Percentiles rank a stretch among this genome's conserved stretches.
phyloP scores from a whole-genome alignment of 2,329 filamentous ascomycete species.

The Ilyonectria robusta region DNA sequence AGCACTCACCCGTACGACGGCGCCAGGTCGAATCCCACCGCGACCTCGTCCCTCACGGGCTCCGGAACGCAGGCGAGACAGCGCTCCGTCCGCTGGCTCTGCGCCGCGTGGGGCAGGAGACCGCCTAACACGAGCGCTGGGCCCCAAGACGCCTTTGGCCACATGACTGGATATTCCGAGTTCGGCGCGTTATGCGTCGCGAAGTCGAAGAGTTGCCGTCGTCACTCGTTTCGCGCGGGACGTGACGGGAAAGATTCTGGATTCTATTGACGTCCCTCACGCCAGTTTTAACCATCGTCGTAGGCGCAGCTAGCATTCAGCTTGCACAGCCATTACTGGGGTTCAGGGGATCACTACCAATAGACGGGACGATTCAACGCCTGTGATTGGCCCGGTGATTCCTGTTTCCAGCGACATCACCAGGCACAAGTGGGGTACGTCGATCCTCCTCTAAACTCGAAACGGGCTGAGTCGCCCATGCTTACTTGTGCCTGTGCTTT shows the following conservation, averaged over 20 bases:
- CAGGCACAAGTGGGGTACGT: background rate
- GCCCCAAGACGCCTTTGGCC: background rate
- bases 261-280: background rate
- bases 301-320: background rate
- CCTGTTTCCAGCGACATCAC: background rate
- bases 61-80: conserved; percentile 1
- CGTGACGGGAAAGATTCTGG: background rate
- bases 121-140: background rate
- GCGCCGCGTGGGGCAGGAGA: background rate
- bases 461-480: background rate
- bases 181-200: background rate
- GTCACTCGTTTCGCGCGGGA: background rate
- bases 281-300: background rate
- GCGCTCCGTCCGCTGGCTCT: background rate
- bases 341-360: background rate
- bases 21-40: background rate
- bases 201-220: background rate
- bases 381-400: background rate
- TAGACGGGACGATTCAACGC: background rate
- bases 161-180: background rate
- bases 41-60: background rate
- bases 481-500: too few species aligned
- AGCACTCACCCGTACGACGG: background rate
- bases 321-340: conserved; percentile 3
- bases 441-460: background rate